Evolutionary conservation across 2,329 filamentous ascomycete genomes (phyloP), one percentile per base, ranked within the genome.

Genomic region (Aureobasidium subglaciale): DNA sequence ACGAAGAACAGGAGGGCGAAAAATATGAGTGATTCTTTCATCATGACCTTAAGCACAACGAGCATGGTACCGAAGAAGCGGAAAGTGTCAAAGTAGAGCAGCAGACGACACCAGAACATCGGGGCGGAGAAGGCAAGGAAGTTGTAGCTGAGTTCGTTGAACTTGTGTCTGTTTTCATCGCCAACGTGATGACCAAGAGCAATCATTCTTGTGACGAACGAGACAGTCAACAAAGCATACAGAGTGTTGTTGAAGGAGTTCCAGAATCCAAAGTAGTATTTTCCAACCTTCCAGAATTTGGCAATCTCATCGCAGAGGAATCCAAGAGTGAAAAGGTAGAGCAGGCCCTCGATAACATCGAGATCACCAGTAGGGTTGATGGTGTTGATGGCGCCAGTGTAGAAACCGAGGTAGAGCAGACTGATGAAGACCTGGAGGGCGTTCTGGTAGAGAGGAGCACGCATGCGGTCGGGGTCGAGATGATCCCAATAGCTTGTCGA

Each of bases 41-140:
- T 79, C 78, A 80, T 78, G 62, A 78, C 75, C 70, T 97, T 95
- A 41, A 99, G 77, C 2, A 99, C 91, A 2, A 99, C 92, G 1
- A 99, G 81, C 93, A 99, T 99, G 48, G 92, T 90, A 22, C 93
- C 93, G 65, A 99, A 99, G 77, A 99, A 99, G 55, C 88, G 85
- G 78, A 95, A 82, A 0, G 87, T 89, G 71, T 99, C 93, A 16
- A 99, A 82, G 67, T 96, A 99, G 6, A 99, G 81, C 59, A 99
- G 74, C 58, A 99, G 78, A 4, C 93, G 87, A 67, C 85, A 87
- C 92, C 93, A 99, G 71, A 99, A 97, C 88, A 99, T 88, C 0
- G 93, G 93, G 0, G 93, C 91, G 3, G 86, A 85, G 69, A 96
- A 95, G 9, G 93, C 90, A 22, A 99, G 75, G 68, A 97, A 90